These are phyloP conservation scores for Colletotrichum eleusines DNA, from an alignment of 2,329 filamentous ascomycete genomes.

Conservation along the genomic window DNA sequence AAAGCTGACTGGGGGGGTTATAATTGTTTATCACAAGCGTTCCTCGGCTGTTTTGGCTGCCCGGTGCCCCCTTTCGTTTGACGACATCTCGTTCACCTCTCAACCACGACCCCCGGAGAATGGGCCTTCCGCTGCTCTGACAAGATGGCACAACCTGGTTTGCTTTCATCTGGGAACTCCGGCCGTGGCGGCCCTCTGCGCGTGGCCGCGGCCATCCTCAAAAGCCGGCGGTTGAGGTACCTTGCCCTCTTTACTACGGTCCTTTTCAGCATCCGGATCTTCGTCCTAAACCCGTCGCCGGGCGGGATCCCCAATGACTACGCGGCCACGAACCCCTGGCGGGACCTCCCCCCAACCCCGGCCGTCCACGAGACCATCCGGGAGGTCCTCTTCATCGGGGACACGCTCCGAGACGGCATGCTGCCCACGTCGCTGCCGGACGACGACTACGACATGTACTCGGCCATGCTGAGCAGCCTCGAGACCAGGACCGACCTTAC, in stretches of 20 bases:
- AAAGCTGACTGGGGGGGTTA: not conserved
- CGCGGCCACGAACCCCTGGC: conserved; percentile 37
- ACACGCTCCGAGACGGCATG: conserved; percentile 36
- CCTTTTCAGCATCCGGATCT: conserved; percentile 21
- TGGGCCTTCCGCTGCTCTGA: not conserved
- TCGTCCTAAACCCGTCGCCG: conserved; percentile 6
- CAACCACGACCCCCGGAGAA: not conserved
- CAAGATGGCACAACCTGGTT: conserved; percentile 21
- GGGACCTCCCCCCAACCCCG: conserved; percentile 33
- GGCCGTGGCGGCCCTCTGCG: conserved; percentile 2
- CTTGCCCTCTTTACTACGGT: not conserved
- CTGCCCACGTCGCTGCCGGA: conserved; percentile 30
- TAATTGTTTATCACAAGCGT: not conserved
- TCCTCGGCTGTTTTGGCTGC: conserved; percentile 1
- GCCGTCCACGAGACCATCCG: conserved; percentile 24
- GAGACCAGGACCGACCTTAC: conserved; percentile 34
- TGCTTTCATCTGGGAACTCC: not conserved
- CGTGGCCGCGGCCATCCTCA: not conserved
- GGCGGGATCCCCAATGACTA: conserved; percentile 1
- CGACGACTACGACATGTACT: conserved; percentile 34
- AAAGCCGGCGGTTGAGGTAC: conserved; percentile 7
- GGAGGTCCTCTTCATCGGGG: conserved; percentile 33
- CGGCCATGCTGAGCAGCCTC: conserved; percentile 32
- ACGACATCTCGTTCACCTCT: conserved; percentile 2
- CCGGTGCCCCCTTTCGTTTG: not conserved